Conservation (phyloP, 495 filamentous ascomycete genomes). For the Melanomma pulvis-pyrius region DNA sequence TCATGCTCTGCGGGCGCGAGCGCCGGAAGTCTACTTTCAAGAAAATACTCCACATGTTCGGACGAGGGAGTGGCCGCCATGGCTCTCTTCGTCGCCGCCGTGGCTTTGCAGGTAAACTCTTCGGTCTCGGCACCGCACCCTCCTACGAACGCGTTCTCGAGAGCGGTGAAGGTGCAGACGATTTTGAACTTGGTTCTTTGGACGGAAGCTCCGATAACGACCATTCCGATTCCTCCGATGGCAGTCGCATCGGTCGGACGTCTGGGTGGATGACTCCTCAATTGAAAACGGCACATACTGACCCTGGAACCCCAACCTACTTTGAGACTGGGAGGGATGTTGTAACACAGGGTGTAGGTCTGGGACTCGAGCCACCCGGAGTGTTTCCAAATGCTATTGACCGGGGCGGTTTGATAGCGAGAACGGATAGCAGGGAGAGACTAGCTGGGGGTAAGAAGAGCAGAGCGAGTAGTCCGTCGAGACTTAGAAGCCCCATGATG, state of each 20-base stretch:
- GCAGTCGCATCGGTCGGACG: constrained; percentile 55
- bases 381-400: constrained; percentile 60
- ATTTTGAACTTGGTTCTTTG: constrained; percentile 50
- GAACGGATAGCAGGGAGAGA: constrained; percentile 82
- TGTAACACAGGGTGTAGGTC: constrained; percentile 33
- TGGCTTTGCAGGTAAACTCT: constrained; percentile 51
- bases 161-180: constrained; percentile 62
- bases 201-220: constrained; percentile 45
- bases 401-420: constrained; percentile 70
- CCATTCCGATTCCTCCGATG: constrained; percentile 57
- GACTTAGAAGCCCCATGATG: constrained; percentile 39
- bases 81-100: constrained; percentile 55
- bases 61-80: constrained; percentile 45
- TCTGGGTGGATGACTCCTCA: constrained; percentile 68
- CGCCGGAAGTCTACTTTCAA: constrained; percentile 68
- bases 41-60: constrained; percentile 54
- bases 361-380: constrained; percentile 33
- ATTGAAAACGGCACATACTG: constrained; percentile 60
- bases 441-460: constrained; percentile 57
- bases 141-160: constrained; percentile 86
- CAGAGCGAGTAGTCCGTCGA: constrained; percentile 64
- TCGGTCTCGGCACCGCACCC: constrained; percentile 55
- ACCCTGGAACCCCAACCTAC: constrained; percentile 57
- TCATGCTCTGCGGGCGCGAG: constrained; percentile 72
- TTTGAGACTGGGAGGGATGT: constrained; percentile 42